Conservation (phyloP, 441 rosid species). For the Populus hybrid region DNA sequence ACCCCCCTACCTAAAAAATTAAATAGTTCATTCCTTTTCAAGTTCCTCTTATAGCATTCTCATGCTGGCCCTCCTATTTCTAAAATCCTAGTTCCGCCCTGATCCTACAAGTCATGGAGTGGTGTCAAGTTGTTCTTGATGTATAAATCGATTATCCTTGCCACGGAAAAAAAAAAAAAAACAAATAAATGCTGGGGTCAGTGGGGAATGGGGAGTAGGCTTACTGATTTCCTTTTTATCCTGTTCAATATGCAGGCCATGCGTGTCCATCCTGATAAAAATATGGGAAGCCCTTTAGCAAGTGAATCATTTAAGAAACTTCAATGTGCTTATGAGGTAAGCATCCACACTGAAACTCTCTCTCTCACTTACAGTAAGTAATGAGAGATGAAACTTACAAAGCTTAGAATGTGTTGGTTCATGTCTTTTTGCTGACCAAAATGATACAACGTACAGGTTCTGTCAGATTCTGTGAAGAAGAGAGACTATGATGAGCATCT, state of each 20-base stretch:
- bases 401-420: conserved; percentile 1
- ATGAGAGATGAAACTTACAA: not conserved
- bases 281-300: conserved; percentile 90
- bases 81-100: not conserved
- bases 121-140: not conserved
- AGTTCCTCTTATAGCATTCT: not conserved
- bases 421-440: conserved; percentile 17
- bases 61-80: not conserved
- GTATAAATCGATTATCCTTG: not conserved
- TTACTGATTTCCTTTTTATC: conserved; percentile 12
- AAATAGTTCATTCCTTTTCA: not conserved
- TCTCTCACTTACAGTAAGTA: conserved; percentile 3
- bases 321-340: conserved; percentile 97
- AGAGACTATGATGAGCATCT: conserved; percentile 93
- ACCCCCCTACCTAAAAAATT: not conserved
- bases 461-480: conserved; percentile 84
- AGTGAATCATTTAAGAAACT: conserved; percentile 99
- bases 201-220: not conserved
- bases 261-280: conserved; percentile 99
- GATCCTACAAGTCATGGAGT: not conserved
- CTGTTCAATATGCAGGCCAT: conserved; percentile 64
- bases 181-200: not conserved
- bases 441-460: conserved; percentile 56
- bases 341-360: not conserved
- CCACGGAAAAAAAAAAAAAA: not conserved